Base-by-base conservation (phyloP, 1,284 basidiomycete species). In the Boletus sp. region DNA sequence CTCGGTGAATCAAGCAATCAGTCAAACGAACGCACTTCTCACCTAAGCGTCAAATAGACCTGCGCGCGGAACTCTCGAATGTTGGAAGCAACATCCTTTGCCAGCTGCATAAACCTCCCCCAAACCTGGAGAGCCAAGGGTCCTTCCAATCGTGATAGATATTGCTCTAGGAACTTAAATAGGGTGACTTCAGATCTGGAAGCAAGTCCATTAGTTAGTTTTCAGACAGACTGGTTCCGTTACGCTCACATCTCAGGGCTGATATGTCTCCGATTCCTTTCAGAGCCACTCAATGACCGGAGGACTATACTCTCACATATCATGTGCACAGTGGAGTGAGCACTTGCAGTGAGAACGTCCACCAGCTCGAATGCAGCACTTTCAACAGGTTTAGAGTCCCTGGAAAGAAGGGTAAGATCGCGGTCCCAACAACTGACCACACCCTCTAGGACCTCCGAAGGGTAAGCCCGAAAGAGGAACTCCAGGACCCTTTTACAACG, bases 41-140 rank as follows among this genome's bases (percentile, higher is more conserved):
- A 94, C 90, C 88, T 83, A 28, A 98, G 78, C 28, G 86, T 81
- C 7, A 89, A 83, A 74, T 91, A 95, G 10, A 90, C 83, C 64
- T 93, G 89, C 0, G 80, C 68, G 64, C 87, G 89, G 78, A 87
- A 86, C 55, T 89, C 83, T 63, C 85, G 80, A 52, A 86, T 76
- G 66, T 80, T 83, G 55, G 81, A 81, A 16, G 87, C 76, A 23
- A 96, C 76, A 33, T 98, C 96, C 71, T 92, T 95, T 13, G 89
- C 86, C 37, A 98, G 81, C 38, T 89, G 83, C 64, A 94, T 80
- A 69, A 91, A 89, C 23, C 91, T 84, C 56, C 79, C 78, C 96
- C 97, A 98, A 10, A 98, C 92, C 77, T 98, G 97, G 7, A 94
- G 81, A 2, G 94, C 94, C 25, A 96, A 80, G 0, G 94, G 91